phyloP scores from a whole-genome alignment of 1,284 basidiomycete species.

The Mycocalia duriaeana region DNA sequence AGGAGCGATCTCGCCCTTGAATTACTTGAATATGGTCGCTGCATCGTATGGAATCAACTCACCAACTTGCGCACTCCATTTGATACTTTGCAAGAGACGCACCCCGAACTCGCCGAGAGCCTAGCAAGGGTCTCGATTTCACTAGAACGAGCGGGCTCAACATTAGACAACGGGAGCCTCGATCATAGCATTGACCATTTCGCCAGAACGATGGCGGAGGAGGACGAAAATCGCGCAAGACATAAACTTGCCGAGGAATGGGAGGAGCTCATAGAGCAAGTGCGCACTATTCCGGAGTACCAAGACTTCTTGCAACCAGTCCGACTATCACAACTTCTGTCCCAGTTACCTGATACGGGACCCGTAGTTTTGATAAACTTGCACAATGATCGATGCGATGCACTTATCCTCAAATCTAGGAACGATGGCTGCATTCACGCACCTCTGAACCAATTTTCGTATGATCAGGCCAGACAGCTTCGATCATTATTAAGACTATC shows the following conservation, averaged over 20 bases:
- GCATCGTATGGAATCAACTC: not conserved
- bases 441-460: conserved; percentile 11
- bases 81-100: not conserved
- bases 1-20: not conserved
- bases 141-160: too few species aligned
- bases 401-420: conserved; percentile 9
- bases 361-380: conserved; percentile 21
- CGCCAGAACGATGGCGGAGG: too few species aligned
- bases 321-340: conserved; percentile 9
- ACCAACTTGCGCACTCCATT: not conserved
- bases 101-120: not conserved
- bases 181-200: too few species aligned
- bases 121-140: not conserved
- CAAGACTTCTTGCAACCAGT: conserved; percentile 15
- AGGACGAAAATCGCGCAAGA: too few species aligned
- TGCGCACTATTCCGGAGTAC: conserved; percentile 1
- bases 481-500: not conserved
- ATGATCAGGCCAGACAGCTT: conserved; percentile 1
- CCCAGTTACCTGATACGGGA: conserved; percentile 18
- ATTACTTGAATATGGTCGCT: not conserved
- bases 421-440: conserved; percentile 7
- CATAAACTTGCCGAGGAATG: conserved; percentile 13
- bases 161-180: too few species aligned
- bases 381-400: conserved; percentile 13
- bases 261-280: not conserved